Evolutionary conservation across 2,329 filamentous ascomycete genomes (phyloP), one percentile per base, ranked within the genome.

Genomic region (Colletotrichum truncatum): DNA sequence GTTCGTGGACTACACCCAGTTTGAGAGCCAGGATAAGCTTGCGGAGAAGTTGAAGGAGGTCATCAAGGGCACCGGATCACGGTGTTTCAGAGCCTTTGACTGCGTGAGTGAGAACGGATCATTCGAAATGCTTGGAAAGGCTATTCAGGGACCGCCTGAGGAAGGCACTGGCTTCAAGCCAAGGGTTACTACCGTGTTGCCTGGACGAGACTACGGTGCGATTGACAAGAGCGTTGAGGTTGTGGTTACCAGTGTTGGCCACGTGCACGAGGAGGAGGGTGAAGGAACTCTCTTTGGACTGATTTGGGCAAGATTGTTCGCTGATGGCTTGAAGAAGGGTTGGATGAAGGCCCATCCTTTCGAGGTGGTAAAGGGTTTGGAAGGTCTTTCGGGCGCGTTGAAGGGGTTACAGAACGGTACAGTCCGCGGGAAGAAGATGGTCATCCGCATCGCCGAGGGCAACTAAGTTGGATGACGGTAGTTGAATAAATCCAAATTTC

Each of bases 381-480:
- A 67, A 21, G 52, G 54, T 6, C 14, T 70, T n/a, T 45, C 65
- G 18, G 54, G 18, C 3, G 68, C 58, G 25, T 30, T 70, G 54
- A 51, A 67, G 45, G 60, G 55, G 4, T 18, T 68, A 23, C 60
- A 39, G 53, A 38, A 67, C 4, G 66, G 67, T 3, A 67, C 52
- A 8, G 66, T 70, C 8, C 61, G 64, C 9, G 66, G 28, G 18
- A 70, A 70, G 54, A 70, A 69, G 66, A 58, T 69, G 56, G 66
- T 70, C 2, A 30, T 69, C 12, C 56, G 67, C 6, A 61, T 69
- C 16, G 65, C 54, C 4, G 67, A 69, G 8, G 63, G 57, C n/a
- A 55, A 63, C 1, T 66, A 51, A 53, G 9, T n/a, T 4, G 12
- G n/a, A 45, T n/a, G 4, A 38, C 12, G 30, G 36, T 45, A 2